Conservation (phyloP, 73 alveolate species). For the Tetrahymena borealis region DNA sequence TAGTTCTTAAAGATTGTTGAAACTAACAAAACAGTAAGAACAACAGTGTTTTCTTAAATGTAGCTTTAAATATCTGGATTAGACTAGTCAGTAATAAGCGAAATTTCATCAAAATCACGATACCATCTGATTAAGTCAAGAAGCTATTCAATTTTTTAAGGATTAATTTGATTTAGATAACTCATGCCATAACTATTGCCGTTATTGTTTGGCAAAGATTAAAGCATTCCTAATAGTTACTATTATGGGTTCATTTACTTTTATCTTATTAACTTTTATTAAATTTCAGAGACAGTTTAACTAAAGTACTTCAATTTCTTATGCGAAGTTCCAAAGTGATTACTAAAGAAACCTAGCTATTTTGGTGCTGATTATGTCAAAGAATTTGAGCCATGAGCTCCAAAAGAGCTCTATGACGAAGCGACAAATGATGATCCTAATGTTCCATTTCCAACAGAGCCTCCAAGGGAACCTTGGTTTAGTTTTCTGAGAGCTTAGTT, state of each 20-base stretch:
- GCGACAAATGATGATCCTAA: not conserved
- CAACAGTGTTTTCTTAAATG: not conserved
- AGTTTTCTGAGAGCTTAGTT: not conserved
- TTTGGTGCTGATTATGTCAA: not conserved
- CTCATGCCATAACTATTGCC: not conserved
- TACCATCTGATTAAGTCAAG: not conserved
- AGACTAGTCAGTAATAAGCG: not conserved
- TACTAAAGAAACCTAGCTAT: not conserved
- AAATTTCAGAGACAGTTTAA: not conserved
- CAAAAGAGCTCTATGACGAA: not conserved
- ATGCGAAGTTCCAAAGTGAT: not conserved
- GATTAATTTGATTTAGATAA: not conserved
- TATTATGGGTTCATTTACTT: not conserved
- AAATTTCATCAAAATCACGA: not conserved
- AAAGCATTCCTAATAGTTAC: not conserved
- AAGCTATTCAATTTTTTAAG: not conserved
- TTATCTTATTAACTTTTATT: not conserved
- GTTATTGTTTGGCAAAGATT: not conserved
- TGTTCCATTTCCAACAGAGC: not conserved
- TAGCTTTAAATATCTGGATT: not conserved
- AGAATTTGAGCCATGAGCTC: not conserved
- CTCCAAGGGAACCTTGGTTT: not conserved
- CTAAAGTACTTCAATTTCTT: not conserved
- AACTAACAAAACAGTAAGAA: not conserved
- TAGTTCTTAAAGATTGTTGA: not conserved